Evolutionary conservation across 2,329 filamentous ascomycete genomes (phyloP).

Genomic region (Stagonosporopsis tanaceti): DNA sequence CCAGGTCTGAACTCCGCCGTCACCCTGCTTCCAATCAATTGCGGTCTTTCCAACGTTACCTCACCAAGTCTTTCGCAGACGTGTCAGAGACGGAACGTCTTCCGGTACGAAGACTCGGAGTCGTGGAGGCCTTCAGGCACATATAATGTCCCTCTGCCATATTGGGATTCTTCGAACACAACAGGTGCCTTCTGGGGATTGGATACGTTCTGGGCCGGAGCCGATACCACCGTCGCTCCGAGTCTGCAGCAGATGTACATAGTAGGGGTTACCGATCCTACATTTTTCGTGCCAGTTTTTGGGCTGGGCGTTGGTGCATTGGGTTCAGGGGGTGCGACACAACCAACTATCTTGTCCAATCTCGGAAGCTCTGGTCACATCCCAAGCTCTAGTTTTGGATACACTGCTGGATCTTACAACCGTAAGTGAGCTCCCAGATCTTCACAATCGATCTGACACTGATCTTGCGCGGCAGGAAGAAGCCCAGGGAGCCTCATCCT

Average conservation of each 20-base stretch:
- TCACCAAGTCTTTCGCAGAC: not conserved
- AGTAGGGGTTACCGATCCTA: not conserved
- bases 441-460: not conserved
- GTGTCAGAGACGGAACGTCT: not conserved
- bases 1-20: not conserved
- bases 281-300: not conserved
- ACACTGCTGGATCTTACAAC: not conserved
- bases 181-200: not conserved
- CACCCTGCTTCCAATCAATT: not conserved
- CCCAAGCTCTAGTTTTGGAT: not conserved
- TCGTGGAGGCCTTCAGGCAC: not conserved
- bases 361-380: not conserved
- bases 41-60: not conserved
- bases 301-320: not conserved
- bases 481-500: not conserved
- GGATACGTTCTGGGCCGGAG: not conserved
- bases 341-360: not conserved
- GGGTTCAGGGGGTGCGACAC: not conserved
- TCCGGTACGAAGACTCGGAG: not conserved
- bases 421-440: not conserved
- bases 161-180: not conserved
- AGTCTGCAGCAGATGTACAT: not conserved
- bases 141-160: not conserved
- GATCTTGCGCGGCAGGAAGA: not conserved
- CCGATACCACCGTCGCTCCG: not conserved